These are phyloP conservation scores for Annona squamosa DNA, from an alignment of 164 flowering plant species.

Conservation along the genomic window DNA sequence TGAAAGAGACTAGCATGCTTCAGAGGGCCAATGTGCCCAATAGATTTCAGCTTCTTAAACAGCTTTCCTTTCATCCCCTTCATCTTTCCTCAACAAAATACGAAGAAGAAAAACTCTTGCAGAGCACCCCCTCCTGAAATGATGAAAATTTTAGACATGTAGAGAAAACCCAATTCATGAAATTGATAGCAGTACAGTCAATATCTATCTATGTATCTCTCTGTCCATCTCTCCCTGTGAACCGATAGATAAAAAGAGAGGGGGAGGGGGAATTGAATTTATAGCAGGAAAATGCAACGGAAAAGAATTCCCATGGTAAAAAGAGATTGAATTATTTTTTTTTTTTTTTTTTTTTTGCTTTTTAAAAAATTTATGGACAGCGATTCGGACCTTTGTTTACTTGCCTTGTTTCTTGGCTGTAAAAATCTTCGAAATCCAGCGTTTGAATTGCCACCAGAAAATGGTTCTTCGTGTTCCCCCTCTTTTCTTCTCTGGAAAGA, in stretches of 20 bases:
- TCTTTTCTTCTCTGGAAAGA: no score
- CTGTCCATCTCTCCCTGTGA: not conserved
- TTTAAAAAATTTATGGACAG: not conserved
- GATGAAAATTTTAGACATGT: not conserved
- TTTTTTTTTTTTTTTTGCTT: not conserved
- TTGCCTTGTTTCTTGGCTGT: not conserved
- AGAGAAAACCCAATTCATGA: not conserved
- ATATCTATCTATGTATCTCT: not conserved
- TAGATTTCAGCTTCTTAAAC: slow-evolving; percentile 65
- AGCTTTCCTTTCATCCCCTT: slow-evolving; percentile 66
- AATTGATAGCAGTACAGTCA: not conserved
- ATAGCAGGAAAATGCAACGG: not conserved
- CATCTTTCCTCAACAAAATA: slow-evolving; percentile 21
- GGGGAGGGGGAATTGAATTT: not conserved
- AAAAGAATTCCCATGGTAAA: not conserved
- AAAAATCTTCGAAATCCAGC: not conserved
- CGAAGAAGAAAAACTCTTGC: not conserved
- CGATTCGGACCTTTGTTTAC: no score
- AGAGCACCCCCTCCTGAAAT: not conserved
- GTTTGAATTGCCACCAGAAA: not conserved
- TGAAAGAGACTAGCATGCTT: slow-evolving; percentile 56
- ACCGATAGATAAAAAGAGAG: no score
- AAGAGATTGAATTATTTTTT: not conserved
- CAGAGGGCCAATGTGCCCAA: slow-evolving; percentile 39
- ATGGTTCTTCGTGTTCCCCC: not conserved